Percentiles rank a stretch among this genome's conserved stretches.
Evolutionary conservation across 192 early-diverging fungal species (phyloP).

Genomic region (Piromyces sp.): DNA sequence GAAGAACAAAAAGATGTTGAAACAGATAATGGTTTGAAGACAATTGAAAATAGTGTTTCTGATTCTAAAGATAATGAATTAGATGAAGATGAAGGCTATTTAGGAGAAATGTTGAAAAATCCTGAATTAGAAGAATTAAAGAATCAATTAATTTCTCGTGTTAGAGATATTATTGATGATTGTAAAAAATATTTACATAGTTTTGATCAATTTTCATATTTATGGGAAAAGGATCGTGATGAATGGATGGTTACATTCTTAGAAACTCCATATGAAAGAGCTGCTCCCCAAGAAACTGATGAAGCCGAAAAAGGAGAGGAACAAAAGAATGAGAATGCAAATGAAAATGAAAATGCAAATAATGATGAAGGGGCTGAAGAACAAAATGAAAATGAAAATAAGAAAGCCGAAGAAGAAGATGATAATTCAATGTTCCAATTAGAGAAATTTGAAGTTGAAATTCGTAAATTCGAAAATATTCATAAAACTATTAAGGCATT

Average conservation of each 20-base stretch:
- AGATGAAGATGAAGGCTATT: constrained; percentile 28
- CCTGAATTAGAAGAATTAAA: constrained; percentile 16
- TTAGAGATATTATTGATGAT: constrained; percentile 27
- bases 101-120: constrained; percentile 34
- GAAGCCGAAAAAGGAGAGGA: constrained; percentile 7
- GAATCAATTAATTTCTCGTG: constrained; percentile 16
- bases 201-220: constrained; percentile 40
- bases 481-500: constrained; percentile 47
- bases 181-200: constrained; percentile 27
- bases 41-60: not conserved
- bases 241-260: constrained; percentile 46
- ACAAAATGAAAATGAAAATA: not conserved
- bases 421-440: constrained; percentile 20
- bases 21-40: not conserved
- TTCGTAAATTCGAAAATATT: constrained; percentile 40
- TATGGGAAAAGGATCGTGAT: constrained; percentile 53
- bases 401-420: not conserved
- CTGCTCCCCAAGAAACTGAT: constrained; percentile 3
- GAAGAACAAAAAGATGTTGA: constrained; percentile 11
- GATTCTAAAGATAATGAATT: constrained; percentile 2
- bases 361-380: not conserved
- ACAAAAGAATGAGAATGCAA: constrained; percentile 4
- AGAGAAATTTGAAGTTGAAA: constrained; percentile 48
- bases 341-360: constrained; percentile 9
- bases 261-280: constrained; percentile 4